phyloP scores from a whole-genome alignment of 192 early-diverging fungal genomes.

The Coemansia guatemalensis region DNA sequence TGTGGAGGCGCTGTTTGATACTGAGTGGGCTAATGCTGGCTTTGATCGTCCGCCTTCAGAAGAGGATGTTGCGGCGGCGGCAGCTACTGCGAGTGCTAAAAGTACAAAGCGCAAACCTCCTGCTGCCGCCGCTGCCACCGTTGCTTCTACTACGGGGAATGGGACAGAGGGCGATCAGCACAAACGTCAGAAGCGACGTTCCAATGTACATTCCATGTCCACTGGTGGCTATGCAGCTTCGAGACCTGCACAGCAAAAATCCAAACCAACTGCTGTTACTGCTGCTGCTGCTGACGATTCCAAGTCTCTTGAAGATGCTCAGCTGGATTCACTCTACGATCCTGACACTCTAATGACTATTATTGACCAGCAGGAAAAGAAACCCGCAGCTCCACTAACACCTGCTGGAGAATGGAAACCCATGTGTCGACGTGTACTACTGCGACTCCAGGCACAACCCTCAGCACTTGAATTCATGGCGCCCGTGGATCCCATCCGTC shows the following conservation, averaged over 20 bases:
- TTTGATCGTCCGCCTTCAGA: not conserved
- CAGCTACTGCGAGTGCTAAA: not conserved
- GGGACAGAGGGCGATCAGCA: too few species aligned
- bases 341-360: constrained; percentile 24
- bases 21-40: constrained; percentile 37
- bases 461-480: constrained; percentile 63
- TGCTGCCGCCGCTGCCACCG: not conserved
- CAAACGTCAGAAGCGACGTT: too few species aligned
- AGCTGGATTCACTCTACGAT: constrained; percentile 14
- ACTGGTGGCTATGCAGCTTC: too few species aligned
- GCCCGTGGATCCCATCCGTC: constrained; percentile 64
- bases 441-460: constrained; percentile 56
- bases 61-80: not conserved
- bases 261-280: too few species aligned
- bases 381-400: not conserved
- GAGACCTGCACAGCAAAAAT: too few species aligned
- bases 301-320: too few species aligned
- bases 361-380: constrained; percentile 9
- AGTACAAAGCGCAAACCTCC: not conserved
- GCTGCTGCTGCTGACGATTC: too few species aligned
- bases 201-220: too few species aligned
- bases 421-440: constrained; percentile 24
- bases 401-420: constrained; percentile 29
- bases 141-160: too few species aligned
- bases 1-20: constrained; percentile 59